Evolutionary conservation across 2,329 filamentous ascomycete genomes (phyloP), one percentile per base, ranked within the genome.

Genomic region (Penicillium sclerotiorum): DNA sequence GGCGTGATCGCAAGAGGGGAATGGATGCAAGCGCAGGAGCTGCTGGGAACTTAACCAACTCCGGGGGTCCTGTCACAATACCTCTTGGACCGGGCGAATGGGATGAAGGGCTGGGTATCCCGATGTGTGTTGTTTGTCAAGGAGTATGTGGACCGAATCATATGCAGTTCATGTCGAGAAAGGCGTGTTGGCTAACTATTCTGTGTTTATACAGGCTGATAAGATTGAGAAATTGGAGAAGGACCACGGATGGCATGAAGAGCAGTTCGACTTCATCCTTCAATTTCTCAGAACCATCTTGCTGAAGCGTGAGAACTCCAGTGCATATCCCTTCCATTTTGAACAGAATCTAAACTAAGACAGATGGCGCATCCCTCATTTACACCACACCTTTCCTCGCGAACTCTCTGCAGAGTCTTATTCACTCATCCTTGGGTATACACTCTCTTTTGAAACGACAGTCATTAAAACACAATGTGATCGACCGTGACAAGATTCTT

Each of bases 111-210:
- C 74, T 96, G 8, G 92, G 92, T 0, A 73, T 99, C 47, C 90
- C 91, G 0, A 77, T 99, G 30, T 95, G 90, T 65, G 88, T 99
- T 8, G 91, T 97, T n/a, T 96, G 93, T 68, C 92, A 97, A 70
- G 94, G 95, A 68, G 91, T 92, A 71, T 73, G 83, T 71, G 22
- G 9, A 38, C 33, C 48, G 21, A 13, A 45, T 23, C 22, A 36
- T 40, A 17, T 35, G 11, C 22, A n/a, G n/a, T 13, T 15, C 6
- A 15, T 45, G 13, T 17, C 8, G 33, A 33, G 32, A 28, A 25
- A 30, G 23, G 11, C 30, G n/a, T n/a, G n/a, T n/a, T 23, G 18
- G 51, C 62, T 70, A 47, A 68, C 50, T n/a, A 20, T 17, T 21
- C 40, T 30, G 12, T 38, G 38, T 25, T 37, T 15, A 5, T 50